Evolutionary conservation across 306 rosid genomes (phyloP), one percentile per base, ranked within the genome.

Genomic region (Rosa persica): DNA sequence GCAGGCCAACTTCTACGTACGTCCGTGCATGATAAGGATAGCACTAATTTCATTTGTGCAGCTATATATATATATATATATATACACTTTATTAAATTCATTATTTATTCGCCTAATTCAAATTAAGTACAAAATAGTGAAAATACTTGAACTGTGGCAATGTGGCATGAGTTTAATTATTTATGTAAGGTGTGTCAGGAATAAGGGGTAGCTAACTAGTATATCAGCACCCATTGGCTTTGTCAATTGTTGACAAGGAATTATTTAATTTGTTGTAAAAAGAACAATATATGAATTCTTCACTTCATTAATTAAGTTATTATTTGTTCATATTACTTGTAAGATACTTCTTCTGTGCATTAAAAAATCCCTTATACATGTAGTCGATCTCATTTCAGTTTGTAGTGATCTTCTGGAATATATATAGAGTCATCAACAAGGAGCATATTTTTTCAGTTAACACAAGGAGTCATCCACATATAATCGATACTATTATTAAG

Each of bases 101-200:
- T 40, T 40, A 67, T 39, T 39, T 67, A 19, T 19, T 67, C 19
- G 25, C 38, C n/a, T 38, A 16, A 10, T 67, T 67, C 51, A 67
- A 67, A 67, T 19, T 20, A 65, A 36, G 70, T 36, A 65, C 70
- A 36, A 62, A 62, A n/a, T n/a, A n/a, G n/a, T n/a, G n/a, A n/a
- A n/a, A n/a, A 51, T 67, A 44, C 30, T 40, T 67, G 48, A 17
- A 67, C 9, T 20, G 22, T 62, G n/a, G 68, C 38, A 64, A 30
- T 30, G 36, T 30, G 36, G 36, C 36, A 30, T 7, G 3, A 27
- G 19, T 36, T 6, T 17, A 34, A 12, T 12, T 2, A 38, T 17
- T 19, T 67, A 27, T 67, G 22, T 64, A 30, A 40, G 15, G 8
- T 65, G 23, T 67, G 72, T 8, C 40, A 67, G 16, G 72, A 67